Evolutionary conservation across 805 yeast species (phyloP).

Genomic region (Nakazawaea ishiwadae): DNA sequence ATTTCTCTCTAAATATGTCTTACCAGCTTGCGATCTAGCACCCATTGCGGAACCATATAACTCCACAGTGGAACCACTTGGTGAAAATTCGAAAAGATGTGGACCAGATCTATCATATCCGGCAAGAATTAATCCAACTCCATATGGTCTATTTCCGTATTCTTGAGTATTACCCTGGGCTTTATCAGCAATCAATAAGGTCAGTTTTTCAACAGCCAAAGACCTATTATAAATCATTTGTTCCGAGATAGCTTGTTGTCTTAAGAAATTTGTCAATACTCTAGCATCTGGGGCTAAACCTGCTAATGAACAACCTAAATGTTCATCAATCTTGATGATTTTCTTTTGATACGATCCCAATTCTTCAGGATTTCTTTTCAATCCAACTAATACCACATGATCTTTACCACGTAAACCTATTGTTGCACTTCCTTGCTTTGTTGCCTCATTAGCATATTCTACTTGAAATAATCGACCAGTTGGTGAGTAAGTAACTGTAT

Average conservation of each 20-base stretch:
- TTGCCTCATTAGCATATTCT: conserved; percentile 90
- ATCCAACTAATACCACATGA: conserved; percentile 88
- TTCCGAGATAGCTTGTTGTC: conserved; percentile 88
- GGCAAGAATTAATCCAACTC: conserved; percentile 87
- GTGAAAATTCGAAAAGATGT: conserved; percentile 91
- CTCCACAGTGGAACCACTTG: conserved; percentile 90
- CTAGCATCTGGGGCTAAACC: conserved; percentile 99
- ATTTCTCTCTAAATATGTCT: conserved; percentile 90
- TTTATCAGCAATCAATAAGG: conserved; percentile 84
- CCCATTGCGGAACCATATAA: conserved; percentile 95
- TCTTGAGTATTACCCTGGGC: conserved; percentile 96
- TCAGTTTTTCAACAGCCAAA: conserved; percentile 77
- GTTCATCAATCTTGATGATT: conserved; percentile 85
- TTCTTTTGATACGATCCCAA: conserved; percentile 96
- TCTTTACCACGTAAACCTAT: conserved; percentile 86
- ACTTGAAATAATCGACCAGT: conserved; percentile 89
- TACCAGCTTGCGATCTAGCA: conserved; percentile 97
- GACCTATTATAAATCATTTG: conserved; percentile 84
- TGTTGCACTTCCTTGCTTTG: conserved; percentile 96
- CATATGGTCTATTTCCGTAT: conserved; percentile 96
- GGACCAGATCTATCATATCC: conserved; percentile 95
- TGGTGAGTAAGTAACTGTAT: conserved; percentile 95
- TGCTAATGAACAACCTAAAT: conserved; percentile 91
- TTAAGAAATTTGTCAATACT: conserved; percentile 79
- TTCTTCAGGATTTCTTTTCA: conserved; percentile 96